These are phyloP conservation scores for Rhynchospora breviuscula DNA, from an alignment of 176 grass and related monocot genomes.

Conservation along the genomic window DNA sequence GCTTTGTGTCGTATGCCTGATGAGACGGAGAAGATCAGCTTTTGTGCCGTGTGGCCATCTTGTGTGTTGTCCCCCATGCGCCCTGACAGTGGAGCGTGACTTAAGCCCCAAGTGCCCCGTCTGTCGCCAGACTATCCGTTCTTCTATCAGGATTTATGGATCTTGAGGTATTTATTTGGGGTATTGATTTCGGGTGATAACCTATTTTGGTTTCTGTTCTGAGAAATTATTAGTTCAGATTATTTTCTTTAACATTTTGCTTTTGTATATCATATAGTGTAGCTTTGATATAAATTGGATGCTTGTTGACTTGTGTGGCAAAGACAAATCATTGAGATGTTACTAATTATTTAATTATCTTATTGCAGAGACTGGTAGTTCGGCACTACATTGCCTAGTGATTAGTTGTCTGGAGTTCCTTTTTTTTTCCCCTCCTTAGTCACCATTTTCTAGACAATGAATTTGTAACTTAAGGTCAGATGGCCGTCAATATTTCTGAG, in stretches of 20 bases:
- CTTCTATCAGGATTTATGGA: constrained; percentile 70
- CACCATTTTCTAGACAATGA: neutral
- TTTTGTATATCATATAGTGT: neutral
- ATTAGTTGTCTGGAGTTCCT: neutral
- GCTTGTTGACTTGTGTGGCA: neutral
- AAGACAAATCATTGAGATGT: neutral
- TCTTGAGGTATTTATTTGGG: constrained; percentile 40
- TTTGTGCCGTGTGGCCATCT: constrained; percentile 96
- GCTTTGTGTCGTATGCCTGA: constrained; percentile 87
- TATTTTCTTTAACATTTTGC: neutral
- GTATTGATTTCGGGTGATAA: neutral
- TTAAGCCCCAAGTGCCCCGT: constrained; percentile 58
- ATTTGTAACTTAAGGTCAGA: neutral
- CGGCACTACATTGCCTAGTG: neutral
- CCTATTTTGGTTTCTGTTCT: constrained; percentile 6
- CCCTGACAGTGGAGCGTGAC: constrained; percentile 41
- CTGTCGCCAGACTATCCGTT: constrained; percentile 61
- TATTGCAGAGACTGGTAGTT: neutral
- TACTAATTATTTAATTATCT: neutral
- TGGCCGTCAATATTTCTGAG: neutral
- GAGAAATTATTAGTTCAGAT: neutral
- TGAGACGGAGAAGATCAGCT: constrained; percentile 55
- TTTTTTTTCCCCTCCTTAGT: neutral
- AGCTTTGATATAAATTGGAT: neutral
- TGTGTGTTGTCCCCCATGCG: constrained; percentile 77